Evolutionary conservation across 148 eudicot genomes (phyloP), one percentile per base, ranked within the genome.

Genomic region (Rhododendron molle): DNA sequence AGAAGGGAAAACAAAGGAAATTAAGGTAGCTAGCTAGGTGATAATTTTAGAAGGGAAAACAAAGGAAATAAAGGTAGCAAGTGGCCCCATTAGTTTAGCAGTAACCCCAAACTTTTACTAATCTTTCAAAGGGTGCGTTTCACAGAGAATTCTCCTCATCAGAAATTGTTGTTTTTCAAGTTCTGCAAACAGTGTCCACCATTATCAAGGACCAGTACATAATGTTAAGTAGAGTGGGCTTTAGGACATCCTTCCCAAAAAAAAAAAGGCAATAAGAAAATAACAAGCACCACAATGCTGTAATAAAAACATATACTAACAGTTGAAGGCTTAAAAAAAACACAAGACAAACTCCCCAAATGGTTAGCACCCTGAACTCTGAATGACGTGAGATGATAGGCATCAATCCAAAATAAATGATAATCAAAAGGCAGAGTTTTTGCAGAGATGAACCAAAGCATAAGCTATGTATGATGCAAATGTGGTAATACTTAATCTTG

Each of bases 141-240:
- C 10, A 80, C 18, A 80, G 82, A 28, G 12, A 23, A 5, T 80
- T n/a, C 54, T 36, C 49, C n/a, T 20, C 50, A 13, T 44, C 14
- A 78, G 4, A 76, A 76, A 76, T 43, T 20, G 28, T 20, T 43
- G 34, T 30, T 14, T 49, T 18, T 1, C 1, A 80, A 80, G 67
- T 80, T 52, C 40, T 3, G 20, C 58, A 32, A 52, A 52, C 40
- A 50, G 43, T 30, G 43, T 32, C 65, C 21, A 62, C 69, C 52
- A 20, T 79, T 79, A 46, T 47, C 49, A 80, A 85, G 78, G 78
- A 67, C 44, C 50, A 65, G 80, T 47, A 65, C 21, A 78, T 1
- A 30, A 65, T 12, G 18, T 32, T 32, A 78, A 79, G 40, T 77
- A 40, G 58, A 72, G 30, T 46, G 47, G 47, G 58, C 50, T 74